A percentile compares a stretch with the other conserved stretches of the same genome.
phyloP scores from a whole-genome alignment of 2,329 filamentous ascomycete species.

The Myriangium duriaei region DNA sequence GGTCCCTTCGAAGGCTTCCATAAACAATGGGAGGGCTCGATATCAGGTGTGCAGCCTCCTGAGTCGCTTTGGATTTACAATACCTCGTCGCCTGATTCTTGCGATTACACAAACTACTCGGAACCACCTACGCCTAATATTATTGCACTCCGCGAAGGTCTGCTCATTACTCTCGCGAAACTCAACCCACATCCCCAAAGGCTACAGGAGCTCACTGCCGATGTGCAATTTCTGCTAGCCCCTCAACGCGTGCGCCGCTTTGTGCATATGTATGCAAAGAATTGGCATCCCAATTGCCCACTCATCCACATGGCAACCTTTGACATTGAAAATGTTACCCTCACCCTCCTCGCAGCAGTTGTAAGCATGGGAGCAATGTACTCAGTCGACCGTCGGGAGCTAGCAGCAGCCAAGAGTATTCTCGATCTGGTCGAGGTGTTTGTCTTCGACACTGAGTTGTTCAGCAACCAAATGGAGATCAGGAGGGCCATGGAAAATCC shows the following conservation, averaged over 20 bases:
- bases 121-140: conserved; percentile 8
- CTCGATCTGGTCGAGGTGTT: conserved; percentile 5
- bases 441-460: conserved; percentile 6
- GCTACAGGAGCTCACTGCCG: conserved; percentile 7
- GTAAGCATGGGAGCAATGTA: conserved; percentile 10
- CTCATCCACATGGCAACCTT: conserved; percentile 9
- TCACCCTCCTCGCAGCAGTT: conserved; percentile 7
- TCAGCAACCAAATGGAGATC: conserved; percentile 5
- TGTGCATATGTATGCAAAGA: conserved; percentile 6
- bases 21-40: conserved; percentile 8
- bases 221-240: conserved; percentile 7
- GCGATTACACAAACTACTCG: conserved; percentile 6
- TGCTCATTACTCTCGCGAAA: conserved; percentile 6
- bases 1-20: conserved; percentile 7
- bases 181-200: conserved; percentile 3
- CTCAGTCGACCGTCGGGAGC: conserved; percentile 6
- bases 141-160: conserved; percentile 3
- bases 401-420: conserved; percentile 5
- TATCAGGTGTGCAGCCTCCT: conserved; percentile 1
- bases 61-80: conserved; percentile 6
- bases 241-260: conserved; percentile 5
- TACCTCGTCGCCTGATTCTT: conserved; percentile 6
- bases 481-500: conserved; percentile 4
- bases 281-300: conserved; percentile 8
- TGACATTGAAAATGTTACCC: conserved; percentile 6